Base-by-base conservation (phyloP, 257 asterid species). In the Przewalskia tangutica region DNA sequence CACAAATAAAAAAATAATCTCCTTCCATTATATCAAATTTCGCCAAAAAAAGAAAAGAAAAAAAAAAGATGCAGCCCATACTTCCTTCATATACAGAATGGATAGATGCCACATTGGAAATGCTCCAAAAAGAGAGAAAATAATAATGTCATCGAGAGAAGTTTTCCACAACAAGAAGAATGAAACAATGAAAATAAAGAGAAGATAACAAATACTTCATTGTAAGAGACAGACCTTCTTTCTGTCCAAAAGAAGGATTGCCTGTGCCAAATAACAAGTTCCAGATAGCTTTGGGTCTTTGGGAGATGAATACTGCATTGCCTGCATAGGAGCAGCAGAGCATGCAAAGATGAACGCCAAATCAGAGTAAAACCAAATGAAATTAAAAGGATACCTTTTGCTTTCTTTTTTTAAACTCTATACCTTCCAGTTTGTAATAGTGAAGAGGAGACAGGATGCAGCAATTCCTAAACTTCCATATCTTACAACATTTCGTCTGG, bases 261-360 rank as follows among this genome's bases (percentile, higher is more conserved):
- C 82, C 84, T 44, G 88, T 88, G 81, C 97, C 96, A 86, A 90
- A 88, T 50, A 95, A 81, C 85, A 87, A 81, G 86, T 90, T 95
- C 99, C 92, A 91, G 85, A 95, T 85, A 83, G 98, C n/a, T n/a
- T n/a, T n/a, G n/a, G n/a, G n/a, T n/a, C 97, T 87, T 94, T 95
- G 55, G 97, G 98, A 89, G 98, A 94, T 81, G 96, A 88, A 90
- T 95, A 95, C 84, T 95, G 98, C 98, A 95, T 91, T 81, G 97
- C 97, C 99, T 95, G 94, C 89, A 91, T 87, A 84, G 77, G 82
- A 46, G 55, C 46, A 87, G 86, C 84, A 88, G 86, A 89, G 85
- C 90, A 92, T 84, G 58, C 68, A 48, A 50, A 80, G 20, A 81
- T 65, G 76, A 62, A 32, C 56, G 44, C 60, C 56, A 62, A 67